phyloP scores from a whole-genome alignment of 805 yeast species.

The Wickerhamomyces rabaulensis region DNA sequence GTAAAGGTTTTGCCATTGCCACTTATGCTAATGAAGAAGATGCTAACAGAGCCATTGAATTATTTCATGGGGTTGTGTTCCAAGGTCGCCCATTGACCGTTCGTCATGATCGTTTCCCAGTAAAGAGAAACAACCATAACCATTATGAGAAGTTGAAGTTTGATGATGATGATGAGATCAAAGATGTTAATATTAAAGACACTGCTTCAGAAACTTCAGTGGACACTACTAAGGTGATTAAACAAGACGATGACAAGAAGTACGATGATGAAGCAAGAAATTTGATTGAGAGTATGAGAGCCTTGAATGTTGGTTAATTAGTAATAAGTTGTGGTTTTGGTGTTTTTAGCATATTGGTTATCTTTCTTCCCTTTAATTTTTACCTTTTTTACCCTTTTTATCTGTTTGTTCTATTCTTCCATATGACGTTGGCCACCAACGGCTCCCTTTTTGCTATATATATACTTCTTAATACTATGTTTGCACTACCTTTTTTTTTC shows the following conservation, averaged over 20 bases:
- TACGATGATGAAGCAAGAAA: slow-evolving; percentile 22
- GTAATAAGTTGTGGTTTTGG: neutral
- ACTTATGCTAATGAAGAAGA: slow-evolving; percentile 41
- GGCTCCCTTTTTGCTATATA: too few relatives aligned
- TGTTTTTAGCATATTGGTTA: too few relatives aligned
- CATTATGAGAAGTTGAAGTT: slow-evolving; percentile 13
- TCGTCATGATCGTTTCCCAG: slow-evolving; percentile 52
- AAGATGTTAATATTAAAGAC: neutral
- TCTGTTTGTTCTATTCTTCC: too few relatives aligned
- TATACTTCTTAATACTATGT: too few relatives aligned
- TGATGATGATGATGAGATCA: slow-evolving; percentile 1
- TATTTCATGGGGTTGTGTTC: slow-evolving; percentile 47
- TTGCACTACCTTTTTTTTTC: too few relatives aligned
- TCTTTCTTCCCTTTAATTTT: too few relatives aligned
- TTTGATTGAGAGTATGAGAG: slow-evolving; percentile 18
- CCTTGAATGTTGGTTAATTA: slow-evolving; percentile 13
- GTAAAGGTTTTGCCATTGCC: slow-evolving; percentile 63
- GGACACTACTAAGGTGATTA: neutral
- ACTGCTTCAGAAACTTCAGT: neutral
- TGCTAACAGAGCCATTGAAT: slow-evolving; percentile 42
- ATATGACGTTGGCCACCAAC: too few relatives aligned
- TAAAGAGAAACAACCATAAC: slow-evolving; percentile 7
- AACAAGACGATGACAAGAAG: slow-evolving; percentile 11
- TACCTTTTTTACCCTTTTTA: too few relatives aligned
- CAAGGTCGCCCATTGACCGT: slow-evolving; percentile 59